Base-by-base conservation (phyloP, 495 filamentous ascomycete genomes). In the Apiosordaria backusii region DNA sequence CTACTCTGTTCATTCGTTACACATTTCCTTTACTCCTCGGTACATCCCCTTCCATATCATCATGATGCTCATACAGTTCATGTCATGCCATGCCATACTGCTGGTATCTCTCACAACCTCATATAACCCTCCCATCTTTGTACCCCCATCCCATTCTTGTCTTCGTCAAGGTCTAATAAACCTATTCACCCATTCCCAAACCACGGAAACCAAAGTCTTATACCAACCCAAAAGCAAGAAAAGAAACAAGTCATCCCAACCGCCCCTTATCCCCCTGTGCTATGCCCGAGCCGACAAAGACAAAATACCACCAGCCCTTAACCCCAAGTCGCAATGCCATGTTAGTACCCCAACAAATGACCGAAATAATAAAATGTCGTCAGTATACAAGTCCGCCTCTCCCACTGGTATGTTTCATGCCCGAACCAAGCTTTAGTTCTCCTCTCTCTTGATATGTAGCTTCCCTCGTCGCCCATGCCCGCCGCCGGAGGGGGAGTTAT, bases 401-500 rank as follows among this genome's bases (percentile, higher is more conserved):
- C 35, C 16, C 35, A 45, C n/a, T 45, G 35, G 10, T 9, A 15
- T 45, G 35, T 45, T 6, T 18, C 35, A 50, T 50, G 16, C 6
- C 7, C 6, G 40, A 50, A 50, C 6, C 16, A 50, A 50, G 40
- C 6, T 16, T 55, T n/a, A 55, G 18, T 55, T 55, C n/a, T 55
- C 52, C n/a, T 55, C 52, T 6, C 52, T 19, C 22, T 55, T 55
- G 52, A 55, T 55, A 35, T 65, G 25, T 29, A 27, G 52, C 55
- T 29, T 57, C 63, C 59, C 29, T 61, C 66, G 60, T 23, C 63
- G 58, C 23, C 61, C 53, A 18, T 65, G 21, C 19, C 72, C 23
- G 68, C 74, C 19, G 40, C 52, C 22, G 18, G n/a, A 5, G 1
- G 52, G 52, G 52, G 52, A 5, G 52, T 9, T 21, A 22, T 23